phyloP scores from a whole-genome alignment of 1,284 basidiomycete genomes.

The Ustilago nuda region DNA sequence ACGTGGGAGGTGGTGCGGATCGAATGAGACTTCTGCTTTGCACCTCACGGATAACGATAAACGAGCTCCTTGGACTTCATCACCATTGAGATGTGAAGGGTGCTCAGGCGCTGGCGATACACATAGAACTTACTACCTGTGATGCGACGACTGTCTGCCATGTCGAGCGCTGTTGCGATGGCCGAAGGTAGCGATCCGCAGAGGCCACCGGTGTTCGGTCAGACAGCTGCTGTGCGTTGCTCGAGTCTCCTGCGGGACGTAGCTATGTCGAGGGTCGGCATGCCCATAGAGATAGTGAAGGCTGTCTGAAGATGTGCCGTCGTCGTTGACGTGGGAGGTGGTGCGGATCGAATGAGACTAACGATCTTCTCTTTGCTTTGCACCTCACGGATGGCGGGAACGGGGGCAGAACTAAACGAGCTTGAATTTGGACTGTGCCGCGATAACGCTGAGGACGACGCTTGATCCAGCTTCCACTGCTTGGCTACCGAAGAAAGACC shows the following conservation, averaged over 20 bases:
- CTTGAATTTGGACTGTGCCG: not conserved
- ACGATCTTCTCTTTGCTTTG: slow-evolving; percentile 52
- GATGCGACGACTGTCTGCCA: no score
- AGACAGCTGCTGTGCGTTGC: slow-evolving; percentile 5
- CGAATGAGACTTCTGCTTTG: no score
- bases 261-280: slow-evolving; percentile 33
- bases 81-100: no score
- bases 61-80: no score
- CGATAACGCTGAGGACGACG: not conserved
- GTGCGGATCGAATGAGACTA: slow-evolving; percentile 46
- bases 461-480: slow-evolving; percentile 39
- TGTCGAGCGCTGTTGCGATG: no score
- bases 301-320: slow-evolving; percentile 16
- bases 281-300: not conserved
- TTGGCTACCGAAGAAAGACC: slow-evolving; percentile 34
- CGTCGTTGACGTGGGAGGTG: slow-evolving; percentile 11
- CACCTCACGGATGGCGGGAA: slow-evolving; percentile 37
- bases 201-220: slow-evolving; percentile 40
- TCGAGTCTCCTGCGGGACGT: slow-evolving; percentile 28
- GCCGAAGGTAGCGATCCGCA: slow-evolving; percentile 37
- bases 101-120: no score
- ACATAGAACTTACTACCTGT: no score
- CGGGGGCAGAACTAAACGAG: slow-evolving; percentile 1
- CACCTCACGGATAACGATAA: no score
- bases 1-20: no score